Base-by-base conservation (phyloP, 768 basidiomycete genomes). In the Lactarius hatsudake region DNA sequence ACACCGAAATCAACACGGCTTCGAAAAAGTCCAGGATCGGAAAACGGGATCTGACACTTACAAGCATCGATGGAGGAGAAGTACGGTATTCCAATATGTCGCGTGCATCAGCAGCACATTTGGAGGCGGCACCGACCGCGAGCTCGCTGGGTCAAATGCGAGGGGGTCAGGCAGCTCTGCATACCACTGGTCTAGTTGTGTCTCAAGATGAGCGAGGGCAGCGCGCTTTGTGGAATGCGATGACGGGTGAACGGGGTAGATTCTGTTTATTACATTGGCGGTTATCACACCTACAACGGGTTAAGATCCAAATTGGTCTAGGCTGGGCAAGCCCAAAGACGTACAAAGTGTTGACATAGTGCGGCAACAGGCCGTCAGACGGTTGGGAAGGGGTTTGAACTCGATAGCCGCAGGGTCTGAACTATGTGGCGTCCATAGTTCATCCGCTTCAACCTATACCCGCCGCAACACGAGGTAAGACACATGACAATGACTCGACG, bases 51-150 rank as follows among this genome's bases (percentile, higher is more conserved):
- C 18, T 53, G 20, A 18, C 30, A 82, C 91, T 81, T 75, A 92
- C 91, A 91, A 93, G 18, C 89, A 90, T 61, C 91, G 83, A 75
- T 93, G 84, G 45, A 93, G 80, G 43, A 93, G 78, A 15, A 93
- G 79, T 5, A 93, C 87, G 20, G 89, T 82, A 8, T 84, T 86
- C 85, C 89, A 90, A 74, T 93, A 93, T 69, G 89, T 82, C 64
- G 90, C 81, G 71, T 93, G 89, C 51, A 93, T 77, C 56, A 85
- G 81, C 36, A 92, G 74, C 30, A 92, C 81, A 62, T 87, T 85
- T 1, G 91, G 87, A 5, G 87, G 82, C 10, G 88, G 88, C 12
- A 79, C 74, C 10, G 75, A 77, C 58, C 84, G 79, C 71, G 83
- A 83, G 70, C 81, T 85, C 15, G 82, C 77, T 42, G 83, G 77